Percentiles rank a stretch among this genome's conserved stretches.
Evolutionary conservation across 2,329 filamentous ascomycete species (phyloP).

Genomic region (Didymosphaeria variabile): DNA sequence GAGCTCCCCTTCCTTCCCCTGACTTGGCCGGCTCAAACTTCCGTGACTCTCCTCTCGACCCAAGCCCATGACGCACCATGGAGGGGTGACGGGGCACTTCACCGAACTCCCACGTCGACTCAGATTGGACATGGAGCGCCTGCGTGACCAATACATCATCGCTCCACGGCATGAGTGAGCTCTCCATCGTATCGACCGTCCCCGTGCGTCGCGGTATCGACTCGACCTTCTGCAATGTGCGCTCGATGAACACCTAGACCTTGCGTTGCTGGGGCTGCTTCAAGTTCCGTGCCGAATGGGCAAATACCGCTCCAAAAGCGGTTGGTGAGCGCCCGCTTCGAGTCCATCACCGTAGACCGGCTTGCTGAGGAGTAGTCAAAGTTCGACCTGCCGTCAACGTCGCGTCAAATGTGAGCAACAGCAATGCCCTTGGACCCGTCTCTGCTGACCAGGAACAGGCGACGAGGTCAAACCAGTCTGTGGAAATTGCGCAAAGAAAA

Average conservation of each 20-base stretch:
- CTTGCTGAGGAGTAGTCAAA: slow-evolving; percentile 16
- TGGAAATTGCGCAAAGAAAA: slow-evolving; percentile 45
- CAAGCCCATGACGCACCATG: neutral
- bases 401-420: slow-evolving; percentile 41
- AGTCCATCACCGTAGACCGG: slow-evolving; percentile 1
- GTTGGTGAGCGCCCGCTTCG: slow-evolving; percentile 35
- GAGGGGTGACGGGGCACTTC: neutral
- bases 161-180: neutral
- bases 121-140: neutral
- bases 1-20: neutral
- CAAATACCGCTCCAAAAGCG: slow-evolving; percentile 43
- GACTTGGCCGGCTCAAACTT: neutral
- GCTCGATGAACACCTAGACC: too few relatives aligned
- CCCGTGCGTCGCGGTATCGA: neutral
- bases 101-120: neutral
- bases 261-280: neutral
- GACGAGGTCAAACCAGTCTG: slow-evolving; percentile 41
- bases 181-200: neutral
- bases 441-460: slow-evolving; percentile 23
- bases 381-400: slow-evolving; percentile 41
- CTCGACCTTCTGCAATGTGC: neutral
- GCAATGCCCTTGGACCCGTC: neutral
- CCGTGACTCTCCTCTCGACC: neutral
- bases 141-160: neutral
- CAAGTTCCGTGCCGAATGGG: slow-evolving; percentile 28